These are phyloP conservation scores for Mycena polygramma DNA, from an alignment of 768 basidiomycete species.

Conservation along the genomic window DNA sequence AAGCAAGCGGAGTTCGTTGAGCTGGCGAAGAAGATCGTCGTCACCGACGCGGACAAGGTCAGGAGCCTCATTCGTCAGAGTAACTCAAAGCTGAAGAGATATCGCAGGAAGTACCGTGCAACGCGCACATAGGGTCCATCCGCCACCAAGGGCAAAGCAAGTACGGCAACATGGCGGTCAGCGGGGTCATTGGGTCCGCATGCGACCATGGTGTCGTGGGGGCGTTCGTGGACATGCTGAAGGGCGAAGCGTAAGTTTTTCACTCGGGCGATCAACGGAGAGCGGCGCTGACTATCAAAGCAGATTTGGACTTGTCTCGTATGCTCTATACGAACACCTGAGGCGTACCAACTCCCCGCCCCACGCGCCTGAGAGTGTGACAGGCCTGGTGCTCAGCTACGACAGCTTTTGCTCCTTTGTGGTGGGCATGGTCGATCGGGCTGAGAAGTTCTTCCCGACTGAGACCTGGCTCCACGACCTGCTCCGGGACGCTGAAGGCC, in stretches of 20 bases:
- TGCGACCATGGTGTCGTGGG: slow-evolving; percentile 27
- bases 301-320: too few relatives aligned
- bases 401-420: too few relatives aligned
- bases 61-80: not conserved
- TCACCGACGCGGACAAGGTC: slow-evolving; percentile 21
- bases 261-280: too few relatives aligned
- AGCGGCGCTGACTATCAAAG: too few relatives aligned
- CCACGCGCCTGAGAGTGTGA: too few relatives aligned
- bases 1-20: slow-evolving; percentile 7
- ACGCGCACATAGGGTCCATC: slow-evolving; percentile 17
- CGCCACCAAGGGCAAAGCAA: slow-evolving; percentile 12
- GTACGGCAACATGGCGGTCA: slow-evolving; percentile 19
- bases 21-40: slow-evolving; percentile 1
- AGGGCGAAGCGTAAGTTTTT: slow-evolving; percentile 24
- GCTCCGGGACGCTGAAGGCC: slow-evolving; percentile 9
- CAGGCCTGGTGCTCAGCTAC: too few relatives aligned
- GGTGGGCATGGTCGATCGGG: too few relatives aligned
- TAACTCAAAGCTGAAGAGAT: slow-evolving; percentile 5
- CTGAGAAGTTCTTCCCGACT: slow-evolving; percentile 6
- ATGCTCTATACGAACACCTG: too few relatives aligned
- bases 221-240: slow-evolving; percentile 23
- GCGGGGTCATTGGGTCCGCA: slow-evolving; percentile 10
- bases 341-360: too few relatives aligned
- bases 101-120: not conserved
- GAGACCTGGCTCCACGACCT: slow-evolving; percentile 25